Evolutionary conservation across 305 asterid genomes (phyloP), one percentile per base, ranked within the genome.

Genomic region (Solanum hybrid): DNA sequence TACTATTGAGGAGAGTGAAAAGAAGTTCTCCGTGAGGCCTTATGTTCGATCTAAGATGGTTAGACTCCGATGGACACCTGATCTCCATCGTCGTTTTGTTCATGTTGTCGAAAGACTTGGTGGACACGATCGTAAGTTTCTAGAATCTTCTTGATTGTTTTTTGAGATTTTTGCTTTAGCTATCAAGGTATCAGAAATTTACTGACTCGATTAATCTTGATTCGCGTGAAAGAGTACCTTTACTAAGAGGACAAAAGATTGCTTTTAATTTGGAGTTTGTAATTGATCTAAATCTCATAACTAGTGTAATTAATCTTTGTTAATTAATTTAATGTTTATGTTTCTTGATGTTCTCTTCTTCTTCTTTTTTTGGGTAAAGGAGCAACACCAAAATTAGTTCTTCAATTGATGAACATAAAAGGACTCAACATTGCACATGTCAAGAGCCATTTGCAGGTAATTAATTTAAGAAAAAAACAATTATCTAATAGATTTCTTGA

Each of bases 381-480:
- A 92, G 99, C 99, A 77, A 96, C 99, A 10, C 98, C 98, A 16
- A 96, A 96, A 91, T 85, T 96, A 90, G 97, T 97, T 91, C 96
- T 97, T 88, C 98, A 95, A 81, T 75, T 94, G 91, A 97, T 97
- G 99, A 91, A 93, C 90, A 91, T 96, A 91, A 95, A 96, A 90
- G 99, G 97, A 89, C 95, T 97, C 4, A 95, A 95, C 90, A 96
- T 97, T 89, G 96, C 99, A 90, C 99, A 97, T 92, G 98, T 97
- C 90, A 97, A 97, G 94, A 97, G 99, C 92, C 99, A 97, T 93
- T 94, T 97, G 94, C 98, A 97, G 98, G 98, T 94, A 73, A 26
- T n/a, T 73, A 74, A 81, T 42, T 83, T 42, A 96, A 94, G 24
- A 69, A 89, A 89, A 14, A 64, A 64, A 40, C 78, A 36, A 24